Base-by-base conservation (phyloP, 495 filamentous ascomycete species). In the Opeltia flavorubescens region DNA sequence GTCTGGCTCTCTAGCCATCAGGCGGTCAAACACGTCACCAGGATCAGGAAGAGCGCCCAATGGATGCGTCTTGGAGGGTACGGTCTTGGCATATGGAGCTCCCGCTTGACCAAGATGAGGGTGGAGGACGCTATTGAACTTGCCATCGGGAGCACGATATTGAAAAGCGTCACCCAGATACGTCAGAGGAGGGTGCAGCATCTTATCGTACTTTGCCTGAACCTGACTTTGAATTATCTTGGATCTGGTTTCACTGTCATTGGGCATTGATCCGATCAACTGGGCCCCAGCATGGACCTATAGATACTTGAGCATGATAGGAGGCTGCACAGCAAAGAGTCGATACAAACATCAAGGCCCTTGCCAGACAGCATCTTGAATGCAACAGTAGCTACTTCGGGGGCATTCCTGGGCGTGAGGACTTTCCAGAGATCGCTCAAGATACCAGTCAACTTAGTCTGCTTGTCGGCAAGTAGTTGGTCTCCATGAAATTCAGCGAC, bases 11-110 rank as follows among this genome's bases (percentile, higher is more conserved):
- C 78, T 66, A 24, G 66, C 68, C 65, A 81, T 72, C 13, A 80
- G 50, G 4, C 57, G 43, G 52, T 88, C 84, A 49, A 84, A 89
- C 12, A 89, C 63, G 3, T 78, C 66, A 1, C 59, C 66, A 0
- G 84, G 77, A 57, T 86, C 82, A 0, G 84, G 84, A 29, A 76
- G 63, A 3, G 74, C 72, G 6, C 68, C 72, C 8, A 69, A 72
- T 18, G 68, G 69, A 18, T 76, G 60, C 8, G 67, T 66, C 42
- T 59, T 61, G 1, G 78, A 68, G 49, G 69, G 64, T 6, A 77
- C 71, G 13, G 74, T 77, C 36, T 81, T 69, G 1, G 82, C 80
- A 51, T 89, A 88, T 3, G 70, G 59, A 8, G 61, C 69, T 2
- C 55, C 55, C 2, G 57, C 51, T 23, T 46, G 44, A 2, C 81